phyloP scores from a whole-genome alignment of 1,284 basidiomycete genomes.

The Nidula niveotomentosa region DNA sequence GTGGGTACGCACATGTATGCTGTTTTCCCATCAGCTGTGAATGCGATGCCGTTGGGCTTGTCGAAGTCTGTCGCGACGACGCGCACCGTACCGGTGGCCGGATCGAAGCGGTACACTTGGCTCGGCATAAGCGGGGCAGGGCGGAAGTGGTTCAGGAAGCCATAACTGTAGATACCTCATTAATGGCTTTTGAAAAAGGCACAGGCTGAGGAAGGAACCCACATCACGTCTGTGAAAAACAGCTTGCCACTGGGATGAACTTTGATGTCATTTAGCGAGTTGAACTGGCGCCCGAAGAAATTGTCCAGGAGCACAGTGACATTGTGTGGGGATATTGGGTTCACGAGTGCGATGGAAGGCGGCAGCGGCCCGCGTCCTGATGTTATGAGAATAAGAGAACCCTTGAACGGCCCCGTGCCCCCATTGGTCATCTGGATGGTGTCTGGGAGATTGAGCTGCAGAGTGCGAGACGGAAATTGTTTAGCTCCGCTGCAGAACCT shows the following conservation, averaged over 20 bases:
- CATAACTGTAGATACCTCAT: conserved; percentile 45
- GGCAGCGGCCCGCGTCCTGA: conserved; percentile 67
- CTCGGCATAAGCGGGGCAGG: conserved; percentile 61
- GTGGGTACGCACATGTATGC: conserved; percentile 59
- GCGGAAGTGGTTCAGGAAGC: conserved; percentile 65
- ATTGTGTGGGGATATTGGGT: conserved; percentile 63
- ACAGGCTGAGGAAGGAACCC: conserved; percentile 17
- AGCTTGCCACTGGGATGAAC: conserved; percentile 66
- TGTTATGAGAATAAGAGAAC: conserved; percentile 62
- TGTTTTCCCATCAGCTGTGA: conserved; percentile 61
- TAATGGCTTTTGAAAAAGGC: not conserved
- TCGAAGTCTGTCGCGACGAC: conserved; percentile 73
- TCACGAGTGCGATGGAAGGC: conserved; percentile 63
- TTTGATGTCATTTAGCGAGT: conserved; percentile 79
- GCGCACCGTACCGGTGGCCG: conserved; percentile 57
- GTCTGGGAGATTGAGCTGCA: conserved; percentile 47
- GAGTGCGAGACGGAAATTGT: not conserved
- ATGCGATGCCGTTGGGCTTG: conserved; percentile 66
- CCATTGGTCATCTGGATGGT: conserved; percentile 72
- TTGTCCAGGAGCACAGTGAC: conserved; percentile 67
- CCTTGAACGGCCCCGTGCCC: conserved; percentile 66
- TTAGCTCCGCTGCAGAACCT: not conserved
- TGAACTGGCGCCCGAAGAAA: conserved; percentile 78
- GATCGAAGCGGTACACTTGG: conserved; percentile 76
- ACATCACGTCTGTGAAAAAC: conserved; percentile 75